Percentiles rank a stretch among this genome's conserved stretches.
These are phyloP conservation scores for Candida anutae DNA, from an alignment of 1,139 yeast species.

Conservation along the genomic window DNA sequence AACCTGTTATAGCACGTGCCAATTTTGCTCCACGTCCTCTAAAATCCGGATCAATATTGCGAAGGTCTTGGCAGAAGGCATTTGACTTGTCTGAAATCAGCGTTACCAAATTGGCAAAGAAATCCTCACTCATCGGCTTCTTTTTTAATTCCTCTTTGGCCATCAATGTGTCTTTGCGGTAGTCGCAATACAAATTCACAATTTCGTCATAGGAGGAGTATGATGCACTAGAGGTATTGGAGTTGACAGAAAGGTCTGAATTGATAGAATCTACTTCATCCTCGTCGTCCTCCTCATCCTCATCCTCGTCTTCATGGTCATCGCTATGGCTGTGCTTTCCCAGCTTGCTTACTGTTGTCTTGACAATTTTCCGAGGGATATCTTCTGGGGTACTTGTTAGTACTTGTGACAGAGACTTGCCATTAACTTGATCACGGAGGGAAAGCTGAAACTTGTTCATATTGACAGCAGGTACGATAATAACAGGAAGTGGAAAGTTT, in stretches of 20 bases:
- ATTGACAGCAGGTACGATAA: slow-evolving; percentile 60
- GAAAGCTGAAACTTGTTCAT: slow-evolving; percentile 46
- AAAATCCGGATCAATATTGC: slow-evolving; percentile 33
- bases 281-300: slow-evolving; percentile 6
- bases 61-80: slow-evolving; percentile 29
- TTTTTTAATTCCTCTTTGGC: slow-evolving; percentile 11
- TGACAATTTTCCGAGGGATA: no score
- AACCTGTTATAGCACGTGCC: slow-evolving; percentile 41
- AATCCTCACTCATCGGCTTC: slow-evolving; percentile 18
- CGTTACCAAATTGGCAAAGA: slow-evolving; percentile 23
- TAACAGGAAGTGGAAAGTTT: slow-evolving; percentile 59
- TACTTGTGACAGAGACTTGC: not conserved
- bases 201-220: slow-evolving; percentile 37
- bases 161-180: slow-evolving; percentile 16
- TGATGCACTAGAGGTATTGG: slow-evolving; percentile 20
- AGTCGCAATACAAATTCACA: slow-evolving; percentile 22
- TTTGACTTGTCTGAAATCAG: slow-evolving; percentile 34
- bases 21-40: slow-evolving; percentile 38
- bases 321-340: slow-evolving; percentile 10
- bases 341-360: slow-evolving; percentile 17
- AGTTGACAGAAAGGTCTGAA: slow-evolving; percentile 12
- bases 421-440: slow-evolving; percentile 16
- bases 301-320: slow-evolving; percentile 28
- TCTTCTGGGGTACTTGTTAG: not conserved
- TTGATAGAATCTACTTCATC: slow-evolving; percentile 13